Evolutionary conservation across 306 rosid species (phyloP), one percentile per base, ranked within the genome.

Genomic region (Dryas alaskensis): DNA sequence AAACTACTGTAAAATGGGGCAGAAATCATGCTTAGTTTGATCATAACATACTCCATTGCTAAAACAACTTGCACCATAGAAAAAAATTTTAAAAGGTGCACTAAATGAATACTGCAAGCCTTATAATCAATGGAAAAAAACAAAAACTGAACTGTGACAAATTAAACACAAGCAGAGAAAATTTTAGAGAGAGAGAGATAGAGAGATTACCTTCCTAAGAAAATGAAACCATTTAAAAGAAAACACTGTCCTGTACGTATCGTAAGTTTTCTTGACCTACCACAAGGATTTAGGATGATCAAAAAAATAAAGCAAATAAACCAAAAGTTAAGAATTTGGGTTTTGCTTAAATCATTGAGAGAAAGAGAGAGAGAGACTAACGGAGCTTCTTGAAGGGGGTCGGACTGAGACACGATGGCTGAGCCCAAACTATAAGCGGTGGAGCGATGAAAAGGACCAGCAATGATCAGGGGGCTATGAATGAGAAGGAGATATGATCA

Each of bases 231-330:
- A 60, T 93, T 93, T 9, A 93, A 77, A 65, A 93, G 90, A 78
- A 93, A 93, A 83, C 96, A 93, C 76, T 93, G 98, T 48, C 92
- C 96, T 0, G 97, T 93, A 64, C 98, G 89, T 13, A 87, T 78
- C 83, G 79, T 39, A 68, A 90, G 89, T 76, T 60, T 75, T 42
- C 71, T 86, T 12, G 96, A 92, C 88, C 93, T 91, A 77, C 17
- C 22, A 57, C 54, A 27, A 67, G 3, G 76, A 45, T 19, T 3
- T 19, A 37, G 19, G 42, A 60, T 19, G 0, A 19, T 19, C 22
- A 19, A 19, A 19, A 19, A 19, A 19, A 19, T 19, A 19, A 19
- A 19, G 42, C 4, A n/a, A 16, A 40, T 40, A 4, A 16, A 42
- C 2, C 22, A 19, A 19, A 19, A 19, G 22, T 19, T 19, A 19